phyloP scores from a whole-genome alignment of 2,329 filamentous ascomycete genomes.

The Pseudogymnoascus sp. region DNA sequence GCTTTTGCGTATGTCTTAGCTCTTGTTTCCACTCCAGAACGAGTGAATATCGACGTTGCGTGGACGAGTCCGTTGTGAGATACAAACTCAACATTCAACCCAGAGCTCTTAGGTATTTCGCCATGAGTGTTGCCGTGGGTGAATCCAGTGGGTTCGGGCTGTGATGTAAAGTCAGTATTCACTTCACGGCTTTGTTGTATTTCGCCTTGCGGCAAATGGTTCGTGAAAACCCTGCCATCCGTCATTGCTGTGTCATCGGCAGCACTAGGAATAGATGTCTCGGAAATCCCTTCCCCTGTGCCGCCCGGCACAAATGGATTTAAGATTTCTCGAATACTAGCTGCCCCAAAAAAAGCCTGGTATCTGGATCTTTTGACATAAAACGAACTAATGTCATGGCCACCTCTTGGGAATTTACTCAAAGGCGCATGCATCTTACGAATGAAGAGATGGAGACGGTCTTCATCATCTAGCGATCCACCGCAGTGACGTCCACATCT shows the following conservation, averaged over 20 bases:
- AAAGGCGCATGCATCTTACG: conserved; percentile 13
- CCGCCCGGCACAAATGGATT: not conserved
- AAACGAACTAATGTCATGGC: conserved; percentile 15
- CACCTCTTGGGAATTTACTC: conserved; percentile 1
- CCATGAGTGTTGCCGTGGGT: not conserved
- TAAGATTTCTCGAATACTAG: not conserved
- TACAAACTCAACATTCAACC: not conserved
- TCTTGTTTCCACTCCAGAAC: not conserved
- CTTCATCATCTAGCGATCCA: conserved; percentile 9
- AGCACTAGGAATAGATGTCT: not conserved
- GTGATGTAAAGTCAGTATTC: not conserved
- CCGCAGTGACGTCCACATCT: conserved; percentile 6
- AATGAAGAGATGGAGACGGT: conserved; percentile 13
- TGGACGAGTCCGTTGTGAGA: not conserved
- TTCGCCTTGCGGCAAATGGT: not conserved
- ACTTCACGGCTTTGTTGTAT: not conserved
- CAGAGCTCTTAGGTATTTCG: not conserved
- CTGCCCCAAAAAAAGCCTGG: conserved; percentile 12
- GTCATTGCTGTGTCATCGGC: not conserved
- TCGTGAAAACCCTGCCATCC: not conserved
- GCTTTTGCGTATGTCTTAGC: not conserved
- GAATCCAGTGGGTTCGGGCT: not conserved
- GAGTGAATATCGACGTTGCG: not conserved
- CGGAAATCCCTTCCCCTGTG: not conserved
- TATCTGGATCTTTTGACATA: conserved; percentile 14